Percentiles rank a stretch among this genome's conserved stretches.
phyloP scores from a whole-genome alignment of 164 flowering plant genomes.

The Kingdonia uniflora region DNA sequence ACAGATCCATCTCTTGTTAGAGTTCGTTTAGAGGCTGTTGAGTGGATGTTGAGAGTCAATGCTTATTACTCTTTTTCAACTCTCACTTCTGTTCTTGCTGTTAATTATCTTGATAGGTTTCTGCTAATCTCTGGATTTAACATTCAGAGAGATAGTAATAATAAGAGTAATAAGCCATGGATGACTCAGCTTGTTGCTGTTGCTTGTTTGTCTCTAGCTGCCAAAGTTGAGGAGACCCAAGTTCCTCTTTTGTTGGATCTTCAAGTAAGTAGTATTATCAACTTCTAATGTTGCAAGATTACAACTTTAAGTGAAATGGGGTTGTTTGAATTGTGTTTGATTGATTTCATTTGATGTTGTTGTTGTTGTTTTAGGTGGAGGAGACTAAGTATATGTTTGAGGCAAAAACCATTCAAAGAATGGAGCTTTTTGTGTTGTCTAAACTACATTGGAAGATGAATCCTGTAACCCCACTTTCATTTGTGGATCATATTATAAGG shows the following conservation, averaged over 20 bases:
- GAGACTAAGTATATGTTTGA: constrained; percentile 52
- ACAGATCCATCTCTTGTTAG: constrained; percentile 25
- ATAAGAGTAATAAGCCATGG: constrained; percentile 58
- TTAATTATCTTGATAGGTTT: constrained; percentile 70
- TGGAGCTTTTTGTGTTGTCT: constrained; percentile 78
- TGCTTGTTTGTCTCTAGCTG: constrained; percentile 82
- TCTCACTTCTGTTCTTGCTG: constrained; percentile 64
- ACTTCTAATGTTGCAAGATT: too few relatives aligned
- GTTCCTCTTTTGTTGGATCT: constrained; percentile 73
- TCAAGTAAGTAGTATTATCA: constrained; percentile 46
- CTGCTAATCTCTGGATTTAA: constrained; percentile 23
- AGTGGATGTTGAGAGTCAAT: constrained; percentile 67
- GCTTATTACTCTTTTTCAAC: constrained; percentile 51
- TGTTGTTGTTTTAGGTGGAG: constrained; percentile 45
- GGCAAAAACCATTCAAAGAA: constrained; percentile 69
- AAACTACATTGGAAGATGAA: constrained; percentile 86
- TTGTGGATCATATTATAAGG: constrained; percentile 59
- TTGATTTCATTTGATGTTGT: not conserved
- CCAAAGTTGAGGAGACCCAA: constrained; percentile 82
- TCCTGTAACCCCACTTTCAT: constrained; percentile 70
- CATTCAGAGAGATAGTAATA: constrained; percentile 25
- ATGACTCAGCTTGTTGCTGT: constrained; percentile 74
- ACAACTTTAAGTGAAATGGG: not conserved
- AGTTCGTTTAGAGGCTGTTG: constrained; percentile 49
- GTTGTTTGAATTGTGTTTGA: not conserved